These are phyloP conservation scores for Sonneratia alba DNA, from an alignment of 345 rosid species.

Conservation along the genomic window DNA sequence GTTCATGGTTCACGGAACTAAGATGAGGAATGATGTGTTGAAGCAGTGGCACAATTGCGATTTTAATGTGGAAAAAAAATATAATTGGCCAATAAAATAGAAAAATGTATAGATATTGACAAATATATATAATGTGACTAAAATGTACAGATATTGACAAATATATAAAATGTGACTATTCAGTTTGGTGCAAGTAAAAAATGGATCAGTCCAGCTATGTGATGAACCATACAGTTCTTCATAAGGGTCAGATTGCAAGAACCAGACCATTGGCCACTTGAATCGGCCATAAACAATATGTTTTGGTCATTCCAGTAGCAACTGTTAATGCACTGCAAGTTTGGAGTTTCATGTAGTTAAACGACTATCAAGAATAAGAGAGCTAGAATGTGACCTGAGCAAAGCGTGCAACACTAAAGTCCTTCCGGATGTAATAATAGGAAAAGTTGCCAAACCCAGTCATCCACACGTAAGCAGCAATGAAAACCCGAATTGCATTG, in stretches of 20 bases:
- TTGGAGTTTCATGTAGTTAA: background rate
- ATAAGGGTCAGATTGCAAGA: background rate
- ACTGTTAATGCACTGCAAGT: background rate
- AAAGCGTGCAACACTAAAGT: slow-evolving; percentile 85
- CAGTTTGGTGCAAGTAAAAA: background rate
- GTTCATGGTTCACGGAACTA: background rate
- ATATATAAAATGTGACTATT: background rate
- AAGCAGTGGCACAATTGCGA: background rate
- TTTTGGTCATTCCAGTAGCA: background rate
- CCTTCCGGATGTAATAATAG: slow-evolving; percentile 89
- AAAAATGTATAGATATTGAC: background rate
- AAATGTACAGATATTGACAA: background rate
- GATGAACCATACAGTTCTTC: background rate
- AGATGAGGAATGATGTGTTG: background rate
- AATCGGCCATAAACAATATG: background rate
- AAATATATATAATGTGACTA: background rate
- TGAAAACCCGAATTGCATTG: slow-evolving; percentile 87
- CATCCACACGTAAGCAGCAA: slow-evolving; percentile 99
- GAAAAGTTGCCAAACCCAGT: slow-evolving; percentile 98
- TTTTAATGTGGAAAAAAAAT: background rate
- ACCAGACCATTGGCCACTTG: background rate
- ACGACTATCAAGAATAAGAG: background rate
- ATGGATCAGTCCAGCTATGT: background rate
- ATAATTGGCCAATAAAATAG: background rate
- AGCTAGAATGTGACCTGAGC: slow-evolving; percentile 49